Conservation (phyloP, 2,329 filamentous ascomycete species). For the Colletotrichum lini region DNA sequence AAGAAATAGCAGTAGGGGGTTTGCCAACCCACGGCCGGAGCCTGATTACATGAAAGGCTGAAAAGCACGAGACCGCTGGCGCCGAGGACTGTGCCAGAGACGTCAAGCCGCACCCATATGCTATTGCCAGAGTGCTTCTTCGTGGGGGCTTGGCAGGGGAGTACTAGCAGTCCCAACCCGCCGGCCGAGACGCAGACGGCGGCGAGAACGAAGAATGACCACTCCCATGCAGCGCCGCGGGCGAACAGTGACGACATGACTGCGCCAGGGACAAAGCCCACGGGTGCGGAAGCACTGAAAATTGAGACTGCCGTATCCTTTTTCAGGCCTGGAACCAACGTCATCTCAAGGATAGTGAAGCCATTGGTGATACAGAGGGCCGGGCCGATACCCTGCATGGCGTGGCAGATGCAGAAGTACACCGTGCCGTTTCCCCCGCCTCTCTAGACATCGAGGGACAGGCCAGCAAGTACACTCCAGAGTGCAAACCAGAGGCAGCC, state of each 20-base stretch:
- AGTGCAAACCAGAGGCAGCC: conserved; percentile 69
- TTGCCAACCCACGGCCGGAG: conserved; percentile 61
- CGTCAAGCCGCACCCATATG: conserved; percentile 49
- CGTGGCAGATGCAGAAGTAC: conserved; percentile 62
- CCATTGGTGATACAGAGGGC: conserved; percentile 70
- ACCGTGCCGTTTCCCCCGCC: conserved; percentile 51
- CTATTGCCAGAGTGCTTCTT: conserved; percentile 12
- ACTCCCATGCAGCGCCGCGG: conserved; percentile 21
- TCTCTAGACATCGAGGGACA: conserved; percentile 46
- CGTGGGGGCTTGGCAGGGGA: conserved; percentile 19
- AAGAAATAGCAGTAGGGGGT: conserved; percentile 58
- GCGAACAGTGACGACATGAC: conserved; percentile 49
- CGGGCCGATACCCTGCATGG: conserved; percentile 68
- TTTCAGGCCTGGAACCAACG: conserved; percentile 59
- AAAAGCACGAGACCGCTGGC: conserved; percentile 60
- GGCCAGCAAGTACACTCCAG: conserved; percentile 66
- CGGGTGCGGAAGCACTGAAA: conserved; percentile 53
- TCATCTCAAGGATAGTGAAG: conserved; percentile 67
- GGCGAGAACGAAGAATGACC: conserved; percentile 24
- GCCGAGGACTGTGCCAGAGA: conserved; percentile 56
- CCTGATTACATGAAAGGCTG: conserved; percentile 65
- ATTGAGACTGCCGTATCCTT: conserved; percentile 54
- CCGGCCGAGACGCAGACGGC: conserved; percentile 19
- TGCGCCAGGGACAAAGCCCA: conserved; percentile 50
- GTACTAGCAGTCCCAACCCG: conserved; percentile 37